phyloP scores from a whole-genome alignment of 164 flowering plant genomes.

The Magnolia sinica region DNA sequence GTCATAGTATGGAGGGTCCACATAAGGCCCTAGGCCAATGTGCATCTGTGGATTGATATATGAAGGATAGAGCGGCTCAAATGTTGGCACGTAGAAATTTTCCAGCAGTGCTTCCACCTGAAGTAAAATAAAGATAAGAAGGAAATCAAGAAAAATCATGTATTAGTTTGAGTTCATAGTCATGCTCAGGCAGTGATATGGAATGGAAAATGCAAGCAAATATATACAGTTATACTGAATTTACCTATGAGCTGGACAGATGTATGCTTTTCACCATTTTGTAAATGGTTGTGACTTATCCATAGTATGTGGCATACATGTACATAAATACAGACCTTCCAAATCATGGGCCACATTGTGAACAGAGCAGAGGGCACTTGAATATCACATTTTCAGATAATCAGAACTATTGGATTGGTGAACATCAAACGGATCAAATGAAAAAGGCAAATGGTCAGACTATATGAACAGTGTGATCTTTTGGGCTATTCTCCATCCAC shows the following conservation, averaged over 20 bases:
- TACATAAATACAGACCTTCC: background rate
- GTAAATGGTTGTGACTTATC: background rate
- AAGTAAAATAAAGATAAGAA: slow-evolving; percentile 3
- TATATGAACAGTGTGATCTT: background rate
- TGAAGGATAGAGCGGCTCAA: slow-evolving; percentile 22
- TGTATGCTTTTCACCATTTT: background rate
- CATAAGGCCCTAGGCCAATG: slow-evolving; percentile 23
- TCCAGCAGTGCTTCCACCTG: slow-evolving; percentile 24
- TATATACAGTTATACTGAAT: background rate
- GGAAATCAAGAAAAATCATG: background rate
- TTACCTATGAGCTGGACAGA: background rate
- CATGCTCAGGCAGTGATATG: background rate
- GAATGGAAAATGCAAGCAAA: slow-evolving; percentile 3
- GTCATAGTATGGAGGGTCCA: slow-evolving; percentile 22
- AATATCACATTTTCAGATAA: background rate
- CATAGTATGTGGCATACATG: background rate
- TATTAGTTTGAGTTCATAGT: background rate
- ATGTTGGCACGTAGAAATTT: slow-evolving; percentile 5
- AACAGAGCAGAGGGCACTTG: background rate
- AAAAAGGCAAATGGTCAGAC: background rate
- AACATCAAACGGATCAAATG: background rate
- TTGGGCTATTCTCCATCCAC: background rate
- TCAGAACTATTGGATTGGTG: background rate
- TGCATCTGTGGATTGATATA: slow-evolving; percentile 23
- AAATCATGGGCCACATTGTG: background rate